phyloP scores from a whole-genome alignment of 2,329 filamentous ascomycete species.

The Sarocladium oryzae region DNA sequence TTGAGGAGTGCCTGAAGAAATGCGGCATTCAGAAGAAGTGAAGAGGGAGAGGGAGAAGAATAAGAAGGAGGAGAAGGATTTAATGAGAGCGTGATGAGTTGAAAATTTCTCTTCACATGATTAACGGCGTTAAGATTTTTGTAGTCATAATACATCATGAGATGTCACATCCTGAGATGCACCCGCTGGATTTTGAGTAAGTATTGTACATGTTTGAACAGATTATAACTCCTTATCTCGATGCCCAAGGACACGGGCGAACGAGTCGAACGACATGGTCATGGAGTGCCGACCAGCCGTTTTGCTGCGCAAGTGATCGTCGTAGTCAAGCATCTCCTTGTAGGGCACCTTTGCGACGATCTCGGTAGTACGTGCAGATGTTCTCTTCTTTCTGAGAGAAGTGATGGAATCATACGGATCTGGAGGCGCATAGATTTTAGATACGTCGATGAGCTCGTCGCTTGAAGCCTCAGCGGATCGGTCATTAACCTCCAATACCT shows the following conservation, averaged over 20 bases:
- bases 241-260: conserved; percentile 47
- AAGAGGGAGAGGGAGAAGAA: too few species aligned
- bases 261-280: conserved; percentile 52
- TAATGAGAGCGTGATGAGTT: not conserved
- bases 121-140: not conserved
- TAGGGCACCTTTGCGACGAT: conserved; percentile 85
- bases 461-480: conserved; percentile 33
- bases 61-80: not conserved
- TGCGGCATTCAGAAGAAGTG: conserved; percentile 25
- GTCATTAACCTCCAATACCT: conserved; percentile 65
- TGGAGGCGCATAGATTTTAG: conserved; percentile 76
- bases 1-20: conserved; percentile 45
- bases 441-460: conserved; percentile 54
- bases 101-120: not conserved
- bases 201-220: not conserved
- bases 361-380: conserved; percentile 44
- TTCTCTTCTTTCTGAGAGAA: conserved; percentile 48
- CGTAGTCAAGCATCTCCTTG: conserved; percentile 94
- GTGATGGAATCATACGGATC: conserved; percentile 68
- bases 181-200: not conserved
- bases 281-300: conserved; percentile 70
- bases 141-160: not conserved
- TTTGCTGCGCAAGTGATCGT: conserved; percentile 80
- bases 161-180: too few species aligned
- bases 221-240: conserved; percentile 42